Conservation (phyloP, 2,329 filamentous ascomycete species). For the Penicillium paneum region DNA sequence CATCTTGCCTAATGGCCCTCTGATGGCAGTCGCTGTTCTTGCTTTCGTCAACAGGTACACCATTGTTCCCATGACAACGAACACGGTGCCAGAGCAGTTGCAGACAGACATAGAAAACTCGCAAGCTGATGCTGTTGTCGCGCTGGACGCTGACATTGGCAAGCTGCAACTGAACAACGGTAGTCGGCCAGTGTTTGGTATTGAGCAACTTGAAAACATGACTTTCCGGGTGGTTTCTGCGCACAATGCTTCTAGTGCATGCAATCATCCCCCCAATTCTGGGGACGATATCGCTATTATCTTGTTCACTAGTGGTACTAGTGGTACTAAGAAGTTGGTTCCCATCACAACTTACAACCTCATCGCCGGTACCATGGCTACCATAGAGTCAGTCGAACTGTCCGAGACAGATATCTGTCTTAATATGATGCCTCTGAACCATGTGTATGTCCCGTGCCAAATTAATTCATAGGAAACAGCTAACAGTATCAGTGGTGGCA, state of each 20-base stretch:
- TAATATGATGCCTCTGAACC: conserved; percentile 61
- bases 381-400: conserved; percentile 55
- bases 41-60: conserved; percentile 52
- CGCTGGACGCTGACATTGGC: conserved; percentile 33
- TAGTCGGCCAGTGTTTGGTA: conserved; percentile 14
- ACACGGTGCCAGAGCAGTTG: conserved; percentile 51
- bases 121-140: conserved; percentile 48
- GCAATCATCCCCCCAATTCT: conserved; percentile 38
- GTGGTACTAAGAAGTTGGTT: conserved; percentile 58
- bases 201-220: conserved; percentile 34
- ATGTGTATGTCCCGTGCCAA: conserved; percentile 44
- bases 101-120: conserved; percentile 51
- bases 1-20: conserved; percentile 53
- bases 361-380: conserved; percentile 51
- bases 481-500: conserved; percentile 43
- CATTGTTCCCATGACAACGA: conserved; percentile 52
- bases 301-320: conserved; percentile 58
- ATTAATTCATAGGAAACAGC: neutral
- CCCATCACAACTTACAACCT: conserved; percentile 53
- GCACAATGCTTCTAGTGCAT: neutral
- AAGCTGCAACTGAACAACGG: conserved; percentile 13
- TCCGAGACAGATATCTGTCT: conserved; percentile 50
- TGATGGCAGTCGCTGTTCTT: conserved; percentile 52
- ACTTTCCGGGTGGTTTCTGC: conserved; percentile 29
- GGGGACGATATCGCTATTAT: conserved; percentile 51